Conservation (phyloP, 768 basidiomycete genomes). For the Boletus subcaerulescens region DNA sequence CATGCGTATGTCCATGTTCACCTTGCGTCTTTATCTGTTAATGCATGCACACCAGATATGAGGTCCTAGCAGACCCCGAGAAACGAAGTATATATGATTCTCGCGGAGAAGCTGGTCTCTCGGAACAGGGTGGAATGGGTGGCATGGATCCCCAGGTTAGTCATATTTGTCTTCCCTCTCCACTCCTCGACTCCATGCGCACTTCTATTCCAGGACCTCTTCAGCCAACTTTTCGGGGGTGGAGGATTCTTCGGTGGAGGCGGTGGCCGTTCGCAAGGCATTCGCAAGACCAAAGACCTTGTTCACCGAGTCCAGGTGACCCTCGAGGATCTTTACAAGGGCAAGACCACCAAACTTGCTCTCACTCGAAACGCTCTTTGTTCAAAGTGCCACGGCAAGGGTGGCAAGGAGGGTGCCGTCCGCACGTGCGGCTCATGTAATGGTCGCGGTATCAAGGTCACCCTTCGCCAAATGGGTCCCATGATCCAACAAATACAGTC, state of each 20-base stretch:
- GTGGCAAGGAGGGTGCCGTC: conserved; percentile 96
- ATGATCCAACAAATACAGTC: conserved; percentile 99
- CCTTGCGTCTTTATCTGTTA: neutral
- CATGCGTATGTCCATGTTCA: conserved; percentile 66
- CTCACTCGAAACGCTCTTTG: conserved; percentile 95
- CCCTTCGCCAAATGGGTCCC: conserved; percentile 95
- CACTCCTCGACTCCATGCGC: neutral
- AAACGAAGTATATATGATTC: conserved; percentile 83
- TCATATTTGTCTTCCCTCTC: conserved; percentile 1
- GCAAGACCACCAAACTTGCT: conserved; percentile 97
- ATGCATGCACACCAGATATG: conserved; percentile 58
- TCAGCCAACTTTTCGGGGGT: conserved; percentile 93
- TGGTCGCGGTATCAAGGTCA: conserved; percentile 89
- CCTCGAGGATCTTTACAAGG: conserved; percentile 98
- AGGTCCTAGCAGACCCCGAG: conserved; percentile 86
- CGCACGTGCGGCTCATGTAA: conserved; percentile 71
- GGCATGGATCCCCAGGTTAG: conserved; percentile 94
- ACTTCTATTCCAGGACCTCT: conserved; percentile 67
- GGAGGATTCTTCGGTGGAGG: conserved; percentile 71
- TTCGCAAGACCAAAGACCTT: conserved; percentile 96
- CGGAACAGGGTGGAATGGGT: conserved; percentile 84
- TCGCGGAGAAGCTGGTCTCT: conserved; percentile 88
- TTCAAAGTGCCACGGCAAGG: conserved; percentile 90
- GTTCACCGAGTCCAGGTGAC: conserved; percentile 94
- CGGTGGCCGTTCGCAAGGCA: conserved; percentile 63